Evolutionary conservation across 2,329 filamentous ascomycete genomes (phyloP).

Genomic region (Talaromyces sp.): DNA sequence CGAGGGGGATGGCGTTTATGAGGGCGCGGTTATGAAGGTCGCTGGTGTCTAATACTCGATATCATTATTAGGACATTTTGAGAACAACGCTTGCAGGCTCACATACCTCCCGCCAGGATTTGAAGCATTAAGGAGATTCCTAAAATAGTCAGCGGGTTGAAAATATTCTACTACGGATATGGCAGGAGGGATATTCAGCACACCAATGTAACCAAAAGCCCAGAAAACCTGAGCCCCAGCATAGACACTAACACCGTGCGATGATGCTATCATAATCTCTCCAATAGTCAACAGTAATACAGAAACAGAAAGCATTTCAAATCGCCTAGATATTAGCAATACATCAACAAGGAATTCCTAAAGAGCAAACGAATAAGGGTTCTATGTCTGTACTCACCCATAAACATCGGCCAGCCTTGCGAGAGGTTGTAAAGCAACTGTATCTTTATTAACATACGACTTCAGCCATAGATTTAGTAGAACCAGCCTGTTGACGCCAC

Average conservation of each 20-base stretch:
- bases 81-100: not conserved
- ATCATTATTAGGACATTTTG: not conserved
- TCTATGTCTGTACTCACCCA: not conserved
- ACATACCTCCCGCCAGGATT: constrained; percentile 4
- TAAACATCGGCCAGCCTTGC: constrained; percentile 7
- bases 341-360: not conserved
- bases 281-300: constrained; percentile 4
- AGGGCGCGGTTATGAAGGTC: constrained; percentile 5
- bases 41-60: not conserved
- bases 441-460: not conserved
- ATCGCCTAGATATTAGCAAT: not conserved
- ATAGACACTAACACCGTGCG: not conserved
- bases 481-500: constrained; percentile 3
- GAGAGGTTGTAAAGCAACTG: constrained; percentile 6
- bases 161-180: not conserved
- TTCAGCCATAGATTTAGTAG: not conserved
- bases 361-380: not conserved
- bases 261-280: constrained; percentile 7
- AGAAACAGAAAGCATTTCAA: constrained; percentile 5
- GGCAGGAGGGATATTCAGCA: not conserved
- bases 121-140: constrained; percentile 8
- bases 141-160: not conserved
- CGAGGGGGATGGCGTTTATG: constrained; percentile 3
- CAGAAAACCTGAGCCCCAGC: constrained; percentile 6
- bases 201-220: constrained; percentile 5